Evolutionary conservation across 345 rosid species (phyloP), one percentile per base, ranked within the genome.

Genomic region (Excoecaria agallocha): DNA sequence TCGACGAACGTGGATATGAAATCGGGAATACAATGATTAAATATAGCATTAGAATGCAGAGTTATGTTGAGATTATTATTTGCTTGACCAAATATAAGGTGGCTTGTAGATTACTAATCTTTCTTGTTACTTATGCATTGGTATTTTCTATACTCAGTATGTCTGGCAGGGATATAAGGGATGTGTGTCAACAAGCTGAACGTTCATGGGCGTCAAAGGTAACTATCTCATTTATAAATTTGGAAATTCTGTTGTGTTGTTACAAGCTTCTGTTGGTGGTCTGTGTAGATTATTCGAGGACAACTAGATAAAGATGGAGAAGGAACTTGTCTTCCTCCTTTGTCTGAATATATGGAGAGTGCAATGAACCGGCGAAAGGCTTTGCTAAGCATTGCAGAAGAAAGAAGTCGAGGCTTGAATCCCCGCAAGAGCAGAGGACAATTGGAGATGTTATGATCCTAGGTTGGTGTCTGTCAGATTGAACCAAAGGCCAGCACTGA

Each of bases 161-260:
- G 96, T 93, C 98, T 35, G 97, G 96, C 68, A 87, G 99, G 80
- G 98, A 91, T 80, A 91, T 91, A 2, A 76, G 92, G 76, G 97
- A 93, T 74, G 87, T 85, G 57, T 93, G 98, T 77, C 96, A 93
- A 85, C 96, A 89, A 81, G 97, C 98, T 46, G 99, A 95, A 86
- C 83, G 99, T 19, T 77, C 85, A 35, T 90, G 99, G 98, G 99
- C 98, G 61, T 93, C 98, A 24, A 93, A 91, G 96, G 99, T 87
- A 77, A 52, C 3, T 22, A 5, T 17, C 12, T 11, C 10, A 30
- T 17, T 54, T 17, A 11, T 30, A 37, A 5, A 22, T 74, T 45
- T 56, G 13, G 0, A 22, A 45, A 13, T 2, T 52, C 49, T 0
- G 16, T 20, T 22, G 39, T 25, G 38, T 38, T 8, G 10, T 49